Base-by-base conservation (phyloP, 306 rosid species). In the Ammopiptanthus mongolicus region DNA sequence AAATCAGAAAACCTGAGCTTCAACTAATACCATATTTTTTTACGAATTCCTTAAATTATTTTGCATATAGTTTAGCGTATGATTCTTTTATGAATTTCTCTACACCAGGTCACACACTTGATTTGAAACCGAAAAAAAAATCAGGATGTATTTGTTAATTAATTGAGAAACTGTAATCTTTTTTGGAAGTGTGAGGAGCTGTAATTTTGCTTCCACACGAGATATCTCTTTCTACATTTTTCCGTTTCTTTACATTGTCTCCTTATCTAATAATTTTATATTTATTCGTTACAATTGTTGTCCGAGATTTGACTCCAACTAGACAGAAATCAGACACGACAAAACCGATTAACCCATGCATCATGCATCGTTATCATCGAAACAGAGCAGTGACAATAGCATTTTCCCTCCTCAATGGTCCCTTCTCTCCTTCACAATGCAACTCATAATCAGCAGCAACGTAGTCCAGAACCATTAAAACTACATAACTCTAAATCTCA, bases 401-500 rank as follows among this genome's bases (percentile, higher is more conserved):
- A 53, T 55, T 68, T 68, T 83, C 48, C 65, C 57, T 80, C 17
- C 23, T 6, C 74, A 84, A 33, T 73, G 85, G 83, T 67, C 83
- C 86, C 28, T 25, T 25, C 28, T 25, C 64, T 39, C 78, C 29
- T 44, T 60, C 66, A 70, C 61, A 60, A 80, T 3, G 6, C 36
- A 31, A 3, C 60, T 66, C 74, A 69, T 44, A 70, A 65, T 82
- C 71, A 65, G 13, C 68, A 31, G 36, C 36, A 31, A 31, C 36
- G 81, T 74, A 80, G 88, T 82, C 74, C 48, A 21, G 71, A 86
- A 86, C 86, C 80, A 82, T 78, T 78, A 86, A 84, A 65, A 90
- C 78, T 86, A 93, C 95, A 93, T 65, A 87, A 86, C 91, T 86
- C 88, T 65, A 74, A 61, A 72, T 87, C 96, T 76, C 74, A 86